Conservation (phyloP, 2,329 filamentous ascomycete species). For the Beauveria pseudobassiana region DNA sequence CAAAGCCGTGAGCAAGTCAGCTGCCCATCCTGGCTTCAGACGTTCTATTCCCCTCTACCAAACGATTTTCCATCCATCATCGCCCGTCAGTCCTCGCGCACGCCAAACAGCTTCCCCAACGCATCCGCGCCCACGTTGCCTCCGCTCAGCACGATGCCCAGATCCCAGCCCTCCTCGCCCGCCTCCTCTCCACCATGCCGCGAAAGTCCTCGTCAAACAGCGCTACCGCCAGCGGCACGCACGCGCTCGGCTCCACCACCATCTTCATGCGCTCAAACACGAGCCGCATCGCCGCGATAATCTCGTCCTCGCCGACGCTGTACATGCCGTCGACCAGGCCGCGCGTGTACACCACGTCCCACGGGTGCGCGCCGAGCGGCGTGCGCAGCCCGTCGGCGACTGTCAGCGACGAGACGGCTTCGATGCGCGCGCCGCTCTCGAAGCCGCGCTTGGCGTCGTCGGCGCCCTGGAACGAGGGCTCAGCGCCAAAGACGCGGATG, state of each 20-base stretch:
- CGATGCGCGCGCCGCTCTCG: slow-evolving; percentile 54
- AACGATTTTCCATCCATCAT: too few relatives aligned
- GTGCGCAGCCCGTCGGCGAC: slow-evolving; percentile 86
- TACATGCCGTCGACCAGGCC: slow-evolving; percentile 63
- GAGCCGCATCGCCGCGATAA: slow-evolving; percentile 65
- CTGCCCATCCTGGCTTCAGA: too few relatives aligned
- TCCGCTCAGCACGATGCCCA: slow-evolving; percentile 53
- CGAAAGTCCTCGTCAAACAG: slow-evolving; percentile 84
- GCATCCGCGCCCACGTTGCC: slow-evolving; percentile 52
- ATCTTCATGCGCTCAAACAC: slow-evolving; percentile 86
- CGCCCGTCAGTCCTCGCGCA: background rate
- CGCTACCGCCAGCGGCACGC: slow-evolving; percentile 74
- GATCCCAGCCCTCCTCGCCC: slow-evolving; percentile 66
- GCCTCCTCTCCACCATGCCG: slow-evolving; percentile 60
- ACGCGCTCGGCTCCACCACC: slow-evolving; percentile 81
- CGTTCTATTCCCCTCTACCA: too few relatives aligned
- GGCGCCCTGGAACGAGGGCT: slow-evolving; percentile 74
- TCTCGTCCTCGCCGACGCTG: slow-evolving; percentile 74
- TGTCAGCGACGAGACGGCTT: slow-evolving; percentile 65
- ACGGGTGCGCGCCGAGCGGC: slow-evolving; percentile 69
- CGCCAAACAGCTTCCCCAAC: slow-evolving; percentile 43
- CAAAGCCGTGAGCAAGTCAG: too few relatives aligned
- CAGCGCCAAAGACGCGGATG: slow-evolving; percentile 75
- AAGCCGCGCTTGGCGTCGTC: slow-evolving; percentile 75
- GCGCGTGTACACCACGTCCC: slow-evolving; percentile 61